phyloP scores from a whole-genome alignment of 2,329 filamentous ascomycete genomes.

The Arachnomyces sp. region DNA sequence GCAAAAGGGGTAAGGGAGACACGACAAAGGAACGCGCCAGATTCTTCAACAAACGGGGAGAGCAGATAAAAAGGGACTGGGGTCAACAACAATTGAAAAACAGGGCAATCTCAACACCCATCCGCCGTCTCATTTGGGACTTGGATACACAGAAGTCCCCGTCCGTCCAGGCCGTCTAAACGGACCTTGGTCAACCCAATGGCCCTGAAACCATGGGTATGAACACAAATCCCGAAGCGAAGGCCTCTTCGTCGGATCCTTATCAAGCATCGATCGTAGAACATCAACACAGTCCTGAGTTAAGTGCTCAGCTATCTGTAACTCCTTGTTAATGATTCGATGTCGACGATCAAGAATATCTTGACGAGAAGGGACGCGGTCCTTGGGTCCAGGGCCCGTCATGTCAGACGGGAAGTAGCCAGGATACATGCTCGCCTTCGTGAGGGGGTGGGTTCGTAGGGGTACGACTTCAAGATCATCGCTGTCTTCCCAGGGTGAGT shows the following conservation, averaged over 20 bases:
- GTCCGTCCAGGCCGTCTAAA: too few species aligned
- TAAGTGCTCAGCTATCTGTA: constrained; percentile 19
- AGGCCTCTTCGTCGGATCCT: constrained; percentile 17
- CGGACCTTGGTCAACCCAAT: constrained; percentile 9
- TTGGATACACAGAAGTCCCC: too few species aligned
- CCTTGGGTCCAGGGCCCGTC: not conserved
- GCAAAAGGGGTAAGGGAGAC: too few species aligned
- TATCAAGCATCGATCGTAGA: constrained; percentile 18
- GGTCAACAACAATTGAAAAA: too few species aligned
- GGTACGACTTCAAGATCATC: constrained; percentile 1
- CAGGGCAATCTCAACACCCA: too few species aligned
- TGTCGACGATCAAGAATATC: constrained; percentile 12
- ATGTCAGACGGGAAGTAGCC: not conserved
- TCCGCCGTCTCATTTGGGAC: too few species aligned
- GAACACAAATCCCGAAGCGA: constrained; percentile 15
- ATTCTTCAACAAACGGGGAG: too few species aligned
- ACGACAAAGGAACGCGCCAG: too few species aligned
- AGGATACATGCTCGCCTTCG: not conserved
- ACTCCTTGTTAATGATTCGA: constrained; percentile 20
- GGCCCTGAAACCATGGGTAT: constrained; percentile 23
- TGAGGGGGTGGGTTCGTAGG: not conserved
- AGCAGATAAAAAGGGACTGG: too few species aligned
- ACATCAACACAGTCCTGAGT: constrained; percentile 26
- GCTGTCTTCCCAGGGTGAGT: constrained; percentile 23
- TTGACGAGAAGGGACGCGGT: not conserved